Evolutionary conservation across 805 yeast genomes (phyloP), one percentile per base, ranked within the genome.

Genomic region (Lipomyces sp.): DNA sequence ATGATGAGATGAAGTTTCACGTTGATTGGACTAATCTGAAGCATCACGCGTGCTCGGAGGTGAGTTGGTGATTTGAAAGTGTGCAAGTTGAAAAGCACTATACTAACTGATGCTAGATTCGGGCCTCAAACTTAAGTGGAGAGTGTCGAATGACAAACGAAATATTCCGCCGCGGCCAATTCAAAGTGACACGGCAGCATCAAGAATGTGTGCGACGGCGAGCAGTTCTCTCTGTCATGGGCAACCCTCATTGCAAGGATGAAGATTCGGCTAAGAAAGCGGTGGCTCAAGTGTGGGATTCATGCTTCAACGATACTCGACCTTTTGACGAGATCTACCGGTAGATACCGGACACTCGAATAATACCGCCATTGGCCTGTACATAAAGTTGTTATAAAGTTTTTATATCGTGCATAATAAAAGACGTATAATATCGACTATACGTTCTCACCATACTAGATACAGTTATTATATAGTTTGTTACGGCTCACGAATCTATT

Each of bases 11-110:
- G 70, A 89, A 92, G 77, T 95, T 95, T 81, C 81, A 91, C 63
- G 92, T 95, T 1, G 91, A 95, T 77, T 90, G 97, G 89, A 74
- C 83, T 64, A 86, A 94, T 77, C 80, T 95, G 75, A 85, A 86
- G 74, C 99, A 95, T 75, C 98, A 94, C 76, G 99, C 99, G 0
- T 95, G 99, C 77, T 88, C 98, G 0, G 99, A 95, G 69, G 70
- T 66, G 18, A 39, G 62, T 53, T n/a, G 8, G 3, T 6, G n/a
- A 35, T 45, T 29, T 11, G 15, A 4, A 33, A 5, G 0, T 48
- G 4, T n/a, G 30, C 24, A 1, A 0, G 11, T 24, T 18, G 29
- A 32, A 33, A 42, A 1, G 11, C 15, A 11, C 39, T 0, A 63
- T 33, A 51, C 24, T 18, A 24, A 33, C 18, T 6, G 13, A 3